Conservation (phyloP, 1,284 basidiomycete genomes). For the Austroboletus olivaceoglutinosus region DNA sequence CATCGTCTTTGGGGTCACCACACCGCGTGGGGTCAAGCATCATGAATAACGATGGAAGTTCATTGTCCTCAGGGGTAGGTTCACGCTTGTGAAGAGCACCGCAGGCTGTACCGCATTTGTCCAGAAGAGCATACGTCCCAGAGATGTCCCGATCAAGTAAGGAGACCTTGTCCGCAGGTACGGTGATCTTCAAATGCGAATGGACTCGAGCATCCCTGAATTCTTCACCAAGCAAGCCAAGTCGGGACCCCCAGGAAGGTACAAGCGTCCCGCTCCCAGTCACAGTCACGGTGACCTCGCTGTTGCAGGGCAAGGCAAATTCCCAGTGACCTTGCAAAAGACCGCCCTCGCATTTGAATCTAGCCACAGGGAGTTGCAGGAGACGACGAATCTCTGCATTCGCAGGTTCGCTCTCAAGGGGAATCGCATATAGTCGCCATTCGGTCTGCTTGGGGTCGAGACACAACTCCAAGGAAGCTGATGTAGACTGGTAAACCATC, state of each 20-base stretch:
- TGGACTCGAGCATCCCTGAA: conserved; percentile 69
- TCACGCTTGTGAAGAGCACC: conserved; percentile 77
- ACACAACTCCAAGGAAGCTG: conserved; percentile 72
- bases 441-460: conserved; percentile 77
- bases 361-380: conserved; percentile 74
- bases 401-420: conserved; percentile 67
- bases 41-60: conserved; percentile 71
- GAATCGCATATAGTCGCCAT: conserved; percentile 82
- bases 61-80: conserved; percentile 39
- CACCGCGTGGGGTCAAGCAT: conserved; percentile 84
- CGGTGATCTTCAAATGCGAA: conserved; percentile 62
- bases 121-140: conserved; percentile 76
- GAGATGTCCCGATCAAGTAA: conserved; percentile 79
- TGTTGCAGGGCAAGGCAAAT: conserved; percentile 70
- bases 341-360: conserved; percentile 59
- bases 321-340: conserved; percentile 80
- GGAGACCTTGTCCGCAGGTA: conserved; percentile 47
- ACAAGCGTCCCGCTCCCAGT: conserved; percentile 70
- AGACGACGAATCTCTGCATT: conserved; percentile 78
- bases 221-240: conserved; percentile 72
- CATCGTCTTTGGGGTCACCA: conserved; percentile 68
- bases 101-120: conserved; percentile 89
- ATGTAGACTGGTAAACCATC: conserved; percentile 72
- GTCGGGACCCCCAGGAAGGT: conserved; percentile 80
- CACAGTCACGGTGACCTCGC: conserved; percentile 58